Evolutionary conservation across 2,329 filamentous ascomycete species (phyloP).

Genomic region (Bipolaris gigantea): DNA sequence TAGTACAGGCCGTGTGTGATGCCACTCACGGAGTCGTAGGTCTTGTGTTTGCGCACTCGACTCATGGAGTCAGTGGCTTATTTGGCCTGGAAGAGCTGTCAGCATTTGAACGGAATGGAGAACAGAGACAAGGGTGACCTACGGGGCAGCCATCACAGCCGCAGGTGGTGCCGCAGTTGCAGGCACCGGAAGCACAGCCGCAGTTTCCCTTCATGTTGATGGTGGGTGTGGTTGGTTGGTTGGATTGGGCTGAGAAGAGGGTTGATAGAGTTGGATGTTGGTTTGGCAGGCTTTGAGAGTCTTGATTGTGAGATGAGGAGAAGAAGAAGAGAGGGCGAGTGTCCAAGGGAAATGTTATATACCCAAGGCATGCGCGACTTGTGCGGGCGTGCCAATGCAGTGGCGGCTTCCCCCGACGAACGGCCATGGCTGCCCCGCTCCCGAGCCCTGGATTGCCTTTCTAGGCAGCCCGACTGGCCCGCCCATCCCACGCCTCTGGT

Average conservation of each 20-base stretch:
- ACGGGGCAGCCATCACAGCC: slow-evolving; percentile 33
- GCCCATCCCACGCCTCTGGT: background rate
- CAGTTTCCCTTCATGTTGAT: slow-evolving; percentile 28
- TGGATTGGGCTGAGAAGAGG: background rate
- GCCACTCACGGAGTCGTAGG: slow-evolving; percentile 2
- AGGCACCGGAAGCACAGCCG: slow-evolving; percentile 27
- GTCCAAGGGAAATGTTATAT: slow-evolving; percentile 12
- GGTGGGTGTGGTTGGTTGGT: background rate
- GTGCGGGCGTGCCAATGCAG: slow-evolving; percentile 11
- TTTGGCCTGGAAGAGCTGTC: slow-evolving; percentile 17
- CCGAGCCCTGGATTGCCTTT: background rate
- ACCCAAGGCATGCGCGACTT: slow-evolving; percentile 24
- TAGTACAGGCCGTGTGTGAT: background rate
- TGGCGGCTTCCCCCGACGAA: background rate
- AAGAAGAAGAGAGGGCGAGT: background rate
- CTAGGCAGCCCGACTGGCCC: background rate
- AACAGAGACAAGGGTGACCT: slow-evolving; percentile 4
- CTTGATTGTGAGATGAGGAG: background rate
- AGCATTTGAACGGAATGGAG: background rate
- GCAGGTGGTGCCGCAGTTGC: slow-evolving; percentile 31
- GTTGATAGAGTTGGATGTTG: background rate
- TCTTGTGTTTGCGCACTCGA: background rate
- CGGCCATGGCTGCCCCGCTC: slow-evolving; percentile 3
- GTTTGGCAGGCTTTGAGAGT: background rate
- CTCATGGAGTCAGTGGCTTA: slow-evolving; percentile 11